These are phyloP conservation scores for Starmerella powellii DNA, from an alignment of 805 yeast genomes.

Conservation along the genomic window DNA sequence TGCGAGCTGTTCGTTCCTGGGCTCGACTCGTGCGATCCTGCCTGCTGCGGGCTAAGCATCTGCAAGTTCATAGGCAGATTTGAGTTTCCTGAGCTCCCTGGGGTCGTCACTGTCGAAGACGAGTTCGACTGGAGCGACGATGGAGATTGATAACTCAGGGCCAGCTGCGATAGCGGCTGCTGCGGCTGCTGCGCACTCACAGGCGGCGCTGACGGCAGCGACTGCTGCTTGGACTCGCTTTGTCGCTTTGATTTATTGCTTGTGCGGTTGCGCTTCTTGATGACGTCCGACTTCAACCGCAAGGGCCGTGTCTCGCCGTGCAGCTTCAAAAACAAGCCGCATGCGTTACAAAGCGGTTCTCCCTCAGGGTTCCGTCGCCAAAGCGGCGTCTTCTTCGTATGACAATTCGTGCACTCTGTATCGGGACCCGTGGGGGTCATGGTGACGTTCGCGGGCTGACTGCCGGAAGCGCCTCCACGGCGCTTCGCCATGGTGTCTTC, in stretches of 20 bases:
- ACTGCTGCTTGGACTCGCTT: not conserved
- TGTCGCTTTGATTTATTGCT: constrained; percentile 12
- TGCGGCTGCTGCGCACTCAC: constrained; percentile 1
- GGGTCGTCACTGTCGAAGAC: no score
- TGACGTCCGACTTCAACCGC: constrained; percentile 86
- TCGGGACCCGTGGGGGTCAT: constrained; percentile 1
- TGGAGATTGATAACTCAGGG: no score
- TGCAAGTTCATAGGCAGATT: not conserved
- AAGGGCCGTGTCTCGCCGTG: constrained; percentile 94
- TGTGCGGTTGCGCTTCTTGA: constrained; percentile 73
- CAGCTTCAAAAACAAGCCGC: constrained; percentile 82
- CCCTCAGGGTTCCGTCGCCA: constrained; percentile 95
- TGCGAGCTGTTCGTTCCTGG: not conserved
- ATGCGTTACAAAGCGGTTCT: constrained; percentile 89
- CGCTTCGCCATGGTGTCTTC: not conserved
- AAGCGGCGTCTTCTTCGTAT: constrained; percentile 82
- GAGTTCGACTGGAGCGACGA: no score
- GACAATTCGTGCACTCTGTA: constrained; percentile 67
- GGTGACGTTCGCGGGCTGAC: not conserved
- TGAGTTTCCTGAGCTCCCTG: no score
- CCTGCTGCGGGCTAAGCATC: no score
- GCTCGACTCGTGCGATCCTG: constrained; percentile 1
- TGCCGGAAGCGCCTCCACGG: not conserved
- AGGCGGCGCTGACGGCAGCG: constrained; percentile 3
- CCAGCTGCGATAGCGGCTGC: no score